Evolutionary conservation across 2,329 filamentous ascomycete species (phyloP).

Genomic region (Davidsoniella australis): DNA sequence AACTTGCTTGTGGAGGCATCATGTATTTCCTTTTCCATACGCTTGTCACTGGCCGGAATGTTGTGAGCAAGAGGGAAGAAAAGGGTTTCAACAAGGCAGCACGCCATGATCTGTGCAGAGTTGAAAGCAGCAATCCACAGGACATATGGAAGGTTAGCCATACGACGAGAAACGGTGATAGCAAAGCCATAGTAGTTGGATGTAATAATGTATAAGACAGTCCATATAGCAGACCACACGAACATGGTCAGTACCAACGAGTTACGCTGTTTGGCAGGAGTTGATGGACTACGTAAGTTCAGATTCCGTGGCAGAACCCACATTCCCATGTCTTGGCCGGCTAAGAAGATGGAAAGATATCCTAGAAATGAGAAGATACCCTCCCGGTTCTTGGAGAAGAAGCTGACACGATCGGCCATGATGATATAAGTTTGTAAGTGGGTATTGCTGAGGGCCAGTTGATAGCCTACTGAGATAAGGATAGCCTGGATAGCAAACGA

Average conservation of each 20-base stretch:
- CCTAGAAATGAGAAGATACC: constrained; percentile 84
- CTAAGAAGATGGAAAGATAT: constrained; percentile 87
- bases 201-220: constrained; percentile 51
- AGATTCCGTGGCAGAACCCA: constrained; percentile 51
- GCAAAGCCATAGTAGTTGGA: constrained; percentile 53
- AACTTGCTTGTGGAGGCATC: constrained; percentile 60
- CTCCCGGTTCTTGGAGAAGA: constrained; percentile 82
- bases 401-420: constrained; percentile 57
- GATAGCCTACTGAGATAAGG: constrained; percentile 51
- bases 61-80: constrained; percentile 44
- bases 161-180: constrained; percentile 64
- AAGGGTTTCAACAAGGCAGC: constrained; percentile 58
- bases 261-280: constrained; percentile 27
- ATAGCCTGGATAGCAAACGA: constrained; percentile 64
- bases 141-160: constrained; percentile 88
- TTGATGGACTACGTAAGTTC: constrained; percentile 24
- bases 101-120: constrained; percentile 60
- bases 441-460: constrained; percentile 59
- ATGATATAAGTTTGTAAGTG: constrained; percentile 69
- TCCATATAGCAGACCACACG: constrained; percentile 52
- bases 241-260: constrained; percentile 46
- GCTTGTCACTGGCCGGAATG: constrained; percentile 17
- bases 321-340: constrained; percentile 70
- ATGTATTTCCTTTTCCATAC: constrained; percentile 42
- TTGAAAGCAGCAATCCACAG: constrained; percentile 91